A percentile compares a stretch with the other conserved stretches of the same genome.
phyloP scores from a whole-genome alignment of 306 rosid species.

The Acacia confusa region DNA sequence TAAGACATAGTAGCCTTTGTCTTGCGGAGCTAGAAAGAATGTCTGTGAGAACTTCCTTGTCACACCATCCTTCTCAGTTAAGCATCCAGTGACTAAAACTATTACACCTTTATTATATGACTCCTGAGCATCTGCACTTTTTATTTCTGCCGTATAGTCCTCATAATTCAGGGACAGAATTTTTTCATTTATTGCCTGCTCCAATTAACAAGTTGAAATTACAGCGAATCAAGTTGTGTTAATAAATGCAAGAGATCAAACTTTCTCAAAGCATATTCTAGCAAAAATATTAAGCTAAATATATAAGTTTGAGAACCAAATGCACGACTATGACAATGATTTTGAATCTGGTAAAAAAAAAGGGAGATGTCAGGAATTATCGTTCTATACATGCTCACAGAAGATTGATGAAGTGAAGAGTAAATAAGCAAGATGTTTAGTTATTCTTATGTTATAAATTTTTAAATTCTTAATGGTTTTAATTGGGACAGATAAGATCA shows the following conservation, averaged over 20 bases:
- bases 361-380: neutral
- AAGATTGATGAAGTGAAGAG: neutral
- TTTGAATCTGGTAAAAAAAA: neutral
- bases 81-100: conserved; percentile 92
- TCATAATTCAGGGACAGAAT: conserved; percentile 80
- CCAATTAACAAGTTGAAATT: conserved; percentile 28
- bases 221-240: conserved; percentile 12
- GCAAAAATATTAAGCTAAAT: neutral
- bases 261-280: conserved; percentile 22
- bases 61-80: conserved; percentile 88
- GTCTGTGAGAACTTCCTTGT: conserved; percentile 83
- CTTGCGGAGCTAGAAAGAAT: conserved; percentile 97
- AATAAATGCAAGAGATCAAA: conserved; percentile 12
- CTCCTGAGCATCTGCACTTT: conserved; percentile 95
- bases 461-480: neutral
- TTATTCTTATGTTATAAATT: neutral
- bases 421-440: conserved; percentile 8
- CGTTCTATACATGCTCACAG: conserved; percentile 16
- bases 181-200: conserved; percentile 87
- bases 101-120: conserved; percentile 87
- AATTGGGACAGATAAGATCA: neutral
- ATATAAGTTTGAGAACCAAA: neutral
- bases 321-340: neutral
- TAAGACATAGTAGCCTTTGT: conserved; percentile 86
- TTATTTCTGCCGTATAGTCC: conserved; percentile 85